Base-by-base conservation (phyloP, 495 filamentous ascomycete genomes). In the Xylaria cubensis region DNA sequence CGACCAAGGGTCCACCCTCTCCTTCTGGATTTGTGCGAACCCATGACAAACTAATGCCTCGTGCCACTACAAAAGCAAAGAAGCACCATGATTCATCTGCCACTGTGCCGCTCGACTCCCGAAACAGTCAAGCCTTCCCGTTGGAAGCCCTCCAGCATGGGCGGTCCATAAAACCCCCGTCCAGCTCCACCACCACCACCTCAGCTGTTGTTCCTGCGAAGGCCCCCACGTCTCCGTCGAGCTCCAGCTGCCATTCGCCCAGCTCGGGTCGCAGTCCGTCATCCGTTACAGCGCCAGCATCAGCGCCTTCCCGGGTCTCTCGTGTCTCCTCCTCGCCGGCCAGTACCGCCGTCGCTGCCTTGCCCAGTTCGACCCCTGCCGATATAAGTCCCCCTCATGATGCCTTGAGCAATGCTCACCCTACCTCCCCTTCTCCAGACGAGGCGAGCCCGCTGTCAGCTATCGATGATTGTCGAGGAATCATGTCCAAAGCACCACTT, bases 401-500 rank as follows among this genome's bases (percentile, higher is more conserved):
- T 61, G 70, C 67, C 64, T 67, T 67, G 64, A 78, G 77, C 74
- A 64, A 79, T 79, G 76, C 73, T 70, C 70, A 42, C 63, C 53
- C 72, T 46, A 67, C 70, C 34, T 70, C 55, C 69, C 64, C 65
- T 72, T 66, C 72, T 63, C 58, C 69, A 66, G 34, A 64, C 77
- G 64, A 79, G 65, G 68, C 76, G 58, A 75, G 72, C 63, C 53
- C 72, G 48, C 72, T 67, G 71, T 66, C 73, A 72, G 74, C 48
- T 68, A 66, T 67, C 65, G 56, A 72, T 70, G 70, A 64, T 59
- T 53, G 12, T 53, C 7, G 41, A 62, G 75, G 64, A 64, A 77
- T 55, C 75, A 91, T 91, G 89, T 89, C 86, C 71, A 84, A 84
- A 75, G 80, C 82, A 58, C 86, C 82, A 53, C 84, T 89, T 42